Percentiles rank a stretch among this genome's conserved stretches.
Evolutionary conservation across 2,329 filamentous ascomycete species (phyloP).

Genomic region (Ophiocordyceps camponoti-saundersi): DNA sequence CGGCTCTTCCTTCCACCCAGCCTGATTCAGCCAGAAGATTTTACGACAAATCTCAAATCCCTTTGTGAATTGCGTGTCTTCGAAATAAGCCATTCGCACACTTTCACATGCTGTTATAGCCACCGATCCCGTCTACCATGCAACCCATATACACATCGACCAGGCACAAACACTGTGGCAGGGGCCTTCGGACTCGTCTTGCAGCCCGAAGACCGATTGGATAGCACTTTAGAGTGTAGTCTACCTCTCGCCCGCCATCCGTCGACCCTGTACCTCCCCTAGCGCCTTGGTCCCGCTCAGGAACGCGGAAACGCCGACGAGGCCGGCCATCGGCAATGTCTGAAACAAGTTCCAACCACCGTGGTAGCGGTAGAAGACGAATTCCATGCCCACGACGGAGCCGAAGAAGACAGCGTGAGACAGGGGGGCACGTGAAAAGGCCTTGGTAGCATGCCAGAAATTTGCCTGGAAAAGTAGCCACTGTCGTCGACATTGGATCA

Average conservation of each 20-base stretch:
- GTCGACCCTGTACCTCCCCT: conserved; percentile 79
- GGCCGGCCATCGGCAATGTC: conserved; percentile 54
- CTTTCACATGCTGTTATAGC: no score
- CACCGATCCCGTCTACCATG: no score
- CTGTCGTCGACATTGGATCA: conserved; percentile 23
- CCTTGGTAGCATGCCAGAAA: conserved; percentile 57
- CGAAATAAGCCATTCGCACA: no score
- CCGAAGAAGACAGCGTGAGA: conserved; percentile 75
- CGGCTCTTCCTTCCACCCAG: no score
- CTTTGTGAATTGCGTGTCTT: no score
- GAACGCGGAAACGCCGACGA: conserved; percentile 56
- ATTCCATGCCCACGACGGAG: conserved; percentile 76
- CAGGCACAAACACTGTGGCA: no score
- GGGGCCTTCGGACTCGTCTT: no score
- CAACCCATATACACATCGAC: no score
- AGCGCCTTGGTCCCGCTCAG: conserved; percentile 80
- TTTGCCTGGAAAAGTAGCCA: conserved; percentile 79
- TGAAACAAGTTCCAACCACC: conserved; percentile 84
- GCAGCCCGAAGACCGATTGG: no score
- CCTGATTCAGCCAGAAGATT: no score
- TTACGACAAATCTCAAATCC: no score
- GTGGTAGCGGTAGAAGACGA: conserved; percentile 90
- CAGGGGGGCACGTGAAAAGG: conserved; percentile 58
- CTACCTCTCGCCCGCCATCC: conserved; percentile 54
- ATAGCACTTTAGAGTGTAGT: no score